Evolutionary conservation across 1,284 basidiomycete genomes (phyloP).

Genomic region (Neolentinus lepideus): DNA sequence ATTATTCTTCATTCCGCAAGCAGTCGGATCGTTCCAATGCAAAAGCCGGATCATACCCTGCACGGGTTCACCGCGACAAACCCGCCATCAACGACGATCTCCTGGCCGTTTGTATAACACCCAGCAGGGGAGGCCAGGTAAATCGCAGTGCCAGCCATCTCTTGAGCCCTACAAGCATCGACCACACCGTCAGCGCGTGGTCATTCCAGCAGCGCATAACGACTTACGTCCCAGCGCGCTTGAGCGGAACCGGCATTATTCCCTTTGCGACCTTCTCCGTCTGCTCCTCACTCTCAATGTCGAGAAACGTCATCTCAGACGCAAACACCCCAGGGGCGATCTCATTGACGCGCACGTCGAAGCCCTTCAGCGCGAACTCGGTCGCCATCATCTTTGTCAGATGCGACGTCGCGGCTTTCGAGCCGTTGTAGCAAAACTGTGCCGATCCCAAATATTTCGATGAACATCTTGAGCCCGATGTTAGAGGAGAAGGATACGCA

Average conservation of each 20-base stretch:
- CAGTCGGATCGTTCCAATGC: no score
- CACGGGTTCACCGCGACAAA: slow-evolving; percentile 56
- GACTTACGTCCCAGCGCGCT: slow-evolving; percentile 61
- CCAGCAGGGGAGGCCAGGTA: slow-evolving; percentile 66
- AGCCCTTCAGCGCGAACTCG: slow-evolving; percentile 60
- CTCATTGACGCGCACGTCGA: slow-evolving; percentile 64
- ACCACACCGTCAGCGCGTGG: slow-evolving; percentile 1
- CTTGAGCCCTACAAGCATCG: slow-evolving; percentile 47
- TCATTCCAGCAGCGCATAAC: neutral
- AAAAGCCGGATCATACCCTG: no score
- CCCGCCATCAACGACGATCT: slow-evolving; percentile 69
- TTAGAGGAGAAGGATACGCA: slow-evolving; percentile 25
- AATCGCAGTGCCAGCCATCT: slow-evolving; percentile 69
- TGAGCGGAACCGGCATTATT: slow-evolving; percentile 18
- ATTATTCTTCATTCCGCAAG: no score
- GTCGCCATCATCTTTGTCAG: slow-evolving; percentile 70
- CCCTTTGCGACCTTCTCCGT: slow-evolving; percentile 50
- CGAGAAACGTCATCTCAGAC: slow-evolving; percentile 66
- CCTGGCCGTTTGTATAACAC: slow-evolving; percentile 72
- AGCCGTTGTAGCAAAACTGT: slow-evolving; percentile 74
- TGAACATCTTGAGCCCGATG: no score
- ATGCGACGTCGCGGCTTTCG: slow-evolving; percentile 71
- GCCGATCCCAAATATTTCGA: no score
- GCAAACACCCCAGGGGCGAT: slow-evolving; percentile 71
- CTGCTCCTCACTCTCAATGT: slow-evolving; percentile 34